A percentile compares a stretch with the other conserved stretches of the same genome.
Conservation (phyloP, 768 basidiomycete species). For the Russula lepida region DNA sequence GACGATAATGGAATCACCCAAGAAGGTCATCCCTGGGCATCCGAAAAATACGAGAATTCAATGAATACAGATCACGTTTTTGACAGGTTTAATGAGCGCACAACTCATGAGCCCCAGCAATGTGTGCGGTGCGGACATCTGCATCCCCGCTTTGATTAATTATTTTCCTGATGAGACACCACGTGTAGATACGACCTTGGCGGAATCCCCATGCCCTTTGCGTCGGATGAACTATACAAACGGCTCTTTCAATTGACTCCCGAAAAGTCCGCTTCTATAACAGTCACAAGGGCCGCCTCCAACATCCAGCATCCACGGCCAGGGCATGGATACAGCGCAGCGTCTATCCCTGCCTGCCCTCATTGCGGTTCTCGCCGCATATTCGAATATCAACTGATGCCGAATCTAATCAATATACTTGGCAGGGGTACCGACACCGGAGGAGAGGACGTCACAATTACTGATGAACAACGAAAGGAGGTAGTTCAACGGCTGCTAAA, state of each 20-base stretch:
- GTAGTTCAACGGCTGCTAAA: constrained; percentile 51
- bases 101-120: constrained; percentile 66
- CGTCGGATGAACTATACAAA: constrained; percentile 66
- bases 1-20: constrained; percentile 33
- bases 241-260: constrained; percentile 58
- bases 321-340: constrained; percentile 47
- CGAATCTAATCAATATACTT: constrained; percentile 80
- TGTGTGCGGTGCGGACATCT: constrained; percentile 63
- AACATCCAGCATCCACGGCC: constrained; percentile 38
- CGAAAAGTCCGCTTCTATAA: constrained; percentile 32
- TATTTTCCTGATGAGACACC: constrained; percentile 1
- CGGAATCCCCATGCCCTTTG: constrained; percentile 77
- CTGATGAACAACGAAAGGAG: constrained; percentile 63
- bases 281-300: constrained; percentile 54
- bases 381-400: constrained; percentile 95
- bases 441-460: constrained; percentile 28
- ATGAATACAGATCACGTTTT: constrained; percentile 77
- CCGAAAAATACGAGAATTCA: constrained; percentile 77
- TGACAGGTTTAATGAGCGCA: constrained; percentile 70
- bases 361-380: constrained; percentile 57
- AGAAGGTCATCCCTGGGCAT: constrained; percentile 47
- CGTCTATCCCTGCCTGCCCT: constrained; percentile 54
- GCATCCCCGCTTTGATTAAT: neutral
- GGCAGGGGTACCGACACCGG: constrained; percentile 27
- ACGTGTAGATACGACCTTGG: constrained; percentile 72